Evolutionary conservation across 257 asterid genomes (phyloP), one percentile per base, ranked within the genome.

Genomic region (Gardenia jasminoides): DNA sequence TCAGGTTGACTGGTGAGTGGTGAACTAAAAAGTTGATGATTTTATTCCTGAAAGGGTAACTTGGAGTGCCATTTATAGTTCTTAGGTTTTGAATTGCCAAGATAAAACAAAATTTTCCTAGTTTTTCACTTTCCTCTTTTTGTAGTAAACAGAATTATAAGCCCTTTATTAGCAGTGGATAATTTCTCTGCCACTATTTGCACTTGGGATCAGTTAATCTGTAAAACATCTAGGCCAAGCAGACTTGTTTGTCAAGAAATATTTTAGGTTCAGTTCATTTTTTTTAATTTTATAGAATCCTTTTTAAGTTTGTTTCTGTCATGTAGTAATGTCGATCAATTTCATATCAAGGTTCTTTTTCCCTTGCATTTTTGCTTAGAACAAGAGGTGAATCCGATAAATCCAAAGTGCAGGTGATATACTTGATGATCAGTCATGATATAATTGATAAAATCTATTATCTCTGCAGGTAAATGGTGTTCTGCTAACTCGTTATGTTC

Each of bases 391-490:
- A 54, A 19, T 15, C 56, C 11, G 13, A 20, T 67, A 15, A 22
- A 41, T 28, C 52, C 22, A 30, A 20, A 13, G 61, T 3, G 24
- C 3, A 33, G 20, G 12, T 62, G 1, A 11, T 22, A 16, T 70
- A n/a, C 44, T 30, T 1, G 12, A 68, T 17, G 50, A 67, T 70
- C 31, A 30, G 24, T 15, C 20, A 11, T 26, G 26, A 59, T 17
- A 59, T 17, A 50, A 56, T 52, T 77, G 67, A 81, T 30, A 61
- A 58, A 6, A 15, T 46, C 12, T 54, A 6, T 65, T 79, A 1
- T 67, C 16, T 76, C 78, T 85, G 88, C 90, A 89, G 93, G 80
- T 81, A 80, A 67, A 75, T 30, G 90, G 81, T 81, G 88, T 73
- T 84, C 86, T 85, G 83, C 90, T 91, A 86, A 89, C 91, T 76